Evolutionary conservation across 169 alveolate genomes (phyloP).

Genomic region (Cryptosporidium tyzzeri): DNA sequence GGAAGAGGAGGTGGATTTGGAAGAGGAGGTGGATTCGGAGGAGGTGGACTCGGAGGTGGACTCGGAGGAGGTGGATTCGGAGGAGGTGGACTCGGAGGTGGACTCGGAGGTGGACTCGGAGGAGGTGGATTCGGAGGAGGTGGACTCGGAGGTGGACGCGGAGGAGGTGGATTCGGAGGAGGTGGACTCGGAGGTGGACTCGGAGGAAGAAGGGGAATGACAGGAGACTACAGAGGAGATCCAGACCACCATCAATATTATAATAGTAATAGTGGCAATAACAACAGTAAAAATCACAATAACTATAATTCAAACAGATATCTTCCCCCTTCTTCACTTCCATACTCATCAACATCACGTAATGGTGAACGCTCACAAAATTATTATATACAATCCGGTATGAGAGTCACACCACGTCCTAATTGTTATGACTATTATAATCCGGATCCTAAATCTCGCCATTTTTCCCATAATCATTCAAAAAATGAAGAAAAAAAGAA

Average conservation of each 20-base stretch:
- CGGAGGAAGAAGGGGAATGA: too few relatives aligned
- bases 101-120: too few relatives aligned
- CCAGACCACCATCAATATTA: not conserved
- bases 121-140: too few relatives aligned
- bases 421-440: not conserved
- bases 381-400: not conserved
- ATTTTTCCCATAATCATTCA: not conserved
- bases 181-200: too few relatives aligned
- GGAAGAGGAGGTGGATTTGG: too few relatives aligned
- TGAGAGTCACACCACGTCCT: not conserved
- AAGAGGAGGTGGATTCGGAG: too few relatives aligned
- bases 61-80: too few relatives aligned
- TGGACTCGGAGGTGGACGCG: rapidly evolving
- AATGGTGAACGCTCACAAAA: not conserved
- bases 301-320: not conserved
- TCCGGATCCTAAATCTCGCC: not conserved
- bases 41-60: too few relatives aligned
- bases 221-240: not conserved
- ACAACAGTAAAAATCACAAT: too few relatives aligned
- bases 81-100: too few relatives aligned
- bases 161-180: too few relatives aligned
- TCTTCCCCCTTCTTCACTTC: not conserved
- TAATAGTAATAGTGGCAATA: not conserved
- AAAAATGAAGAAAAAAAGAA: not conserved
- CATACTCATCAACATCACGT: not conserved